Evolutionary conservation across 106 monocot genomes (phyloP).

Genomic region (Platanthera zijinensis): DNA sequence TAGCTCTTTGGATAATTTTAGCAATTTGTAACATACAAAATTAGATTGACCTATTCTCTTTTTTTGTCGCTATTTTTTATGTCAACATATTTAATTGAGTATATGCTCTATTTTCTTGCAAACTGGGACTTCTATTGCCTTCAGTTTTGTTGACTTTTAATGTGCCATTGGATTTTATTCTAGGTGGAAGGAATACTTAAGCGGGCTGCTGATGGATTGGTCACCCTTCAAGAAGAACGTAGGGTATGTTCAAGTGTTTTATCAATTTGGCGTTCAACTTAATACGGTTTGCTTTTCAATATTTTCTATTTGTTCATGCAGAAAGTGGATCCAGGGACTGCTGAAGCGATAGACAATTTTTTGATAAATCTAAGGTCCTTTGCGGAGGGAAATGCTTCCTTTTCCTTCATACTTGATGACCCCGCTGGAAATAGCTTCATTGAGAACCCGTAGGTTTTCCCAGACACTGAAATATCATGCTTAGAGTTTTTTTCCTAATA

Average conservation of each 20-base stretch:
- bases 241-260: slow-evolving; percentile 37
- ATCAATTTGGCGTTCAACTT: background rate
- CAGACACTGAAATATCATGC: background rate
- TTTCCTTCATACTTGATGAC: slow-evolving; percentile 92
- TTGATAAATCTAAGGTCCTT: slow-evolving; percentile 66
- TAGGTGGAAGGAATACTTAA: slow-evolving; percentile 88
- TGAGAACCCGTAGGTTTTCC: slow-evolving; percentile 83
- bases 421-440: slow-evolving; percentile 96
- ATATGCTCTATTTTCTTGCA: background rate
- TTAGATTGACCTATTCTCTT: background rate
- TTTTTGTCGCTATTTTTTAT: background rate
- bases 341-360: slow-evolving; percentile 89
- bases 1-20: background rate
- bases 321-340: slow-evolving; percentile 80
- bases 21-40: background rate
- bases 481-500: background rate
- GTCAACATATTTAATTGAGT: background rate
- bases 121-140: background rate
- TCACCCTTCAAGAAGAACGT: slow-evolving; percentile 86
- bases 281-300: background rate
- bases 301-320: slow-evolving; percentile 24
- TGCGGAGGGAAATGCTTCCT: slow-evolving; percentile 54
- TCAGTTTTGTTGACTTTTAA: background rate
- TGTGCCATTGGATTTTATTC: background rate
- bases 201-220: slow-evolving; percentile 72